Base-by-base conservation (phyloP, 2,329 filamentous ascomycete genomes). In the Aspergillus versicolor region DNA sequence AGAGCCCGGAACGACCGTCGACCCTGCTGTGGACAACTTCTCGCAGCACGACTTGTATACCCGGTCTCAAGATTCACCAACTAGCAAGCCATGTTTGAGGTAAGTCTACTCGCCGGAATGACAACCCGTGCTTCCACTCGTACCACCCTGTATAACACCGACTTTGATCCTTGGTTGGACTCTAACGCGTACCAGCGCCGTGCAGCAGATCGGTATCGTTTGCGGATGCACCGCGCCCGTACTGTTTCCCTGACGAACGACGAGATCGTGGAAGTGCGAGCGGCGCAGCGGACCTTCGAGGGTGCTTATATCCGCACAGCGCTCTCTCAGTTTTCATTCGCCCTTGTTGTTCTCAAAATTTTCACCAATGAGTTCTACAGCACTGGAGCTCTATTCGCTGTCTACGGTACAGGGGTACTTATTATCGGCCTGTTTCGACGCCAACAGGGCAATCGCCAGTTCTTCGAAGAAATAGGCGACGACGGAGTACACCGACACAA, bases 291-390 rank as follows among this genome's bases (percentile, higher is more conserved):
- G 54, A 99, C 94, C 2, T 99, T 97, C 67, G 94, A 99, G 76
- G 94, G 94, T 21, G 94, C 94, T 21, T 99, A 97, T 76, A 89
- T 97, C 70, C 90, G 94, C 60, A 99, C 94, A 0, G 92, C 93
- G 3, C 85, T 99, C 19, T 91, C 90, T 3, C 92, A 97, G 70
- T 97, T 97, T 79, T 93, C 90, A 56, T 97, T 99, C 74, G 88
- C 93, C 19, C 86, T 99, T 49, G 88, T 99, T 61, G 90, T 99
- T 52, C 85, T 96, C 65, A 96, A 95, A 78, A 95, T 99, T 75
- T 97, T 99, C 79, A 97, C 92, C 8, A 84, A 88, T 52, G 94
- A 97, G 71, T 97, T 99, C 80, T 97, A 97, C 77, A 87, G 89
- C 65, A 96, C 97, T 61, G 94, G 94, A n/a, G 94, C 94, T 6